Base-by-base conservation (phyloP, 139 green algal genomes). In the Closterium sp. region DNA sequence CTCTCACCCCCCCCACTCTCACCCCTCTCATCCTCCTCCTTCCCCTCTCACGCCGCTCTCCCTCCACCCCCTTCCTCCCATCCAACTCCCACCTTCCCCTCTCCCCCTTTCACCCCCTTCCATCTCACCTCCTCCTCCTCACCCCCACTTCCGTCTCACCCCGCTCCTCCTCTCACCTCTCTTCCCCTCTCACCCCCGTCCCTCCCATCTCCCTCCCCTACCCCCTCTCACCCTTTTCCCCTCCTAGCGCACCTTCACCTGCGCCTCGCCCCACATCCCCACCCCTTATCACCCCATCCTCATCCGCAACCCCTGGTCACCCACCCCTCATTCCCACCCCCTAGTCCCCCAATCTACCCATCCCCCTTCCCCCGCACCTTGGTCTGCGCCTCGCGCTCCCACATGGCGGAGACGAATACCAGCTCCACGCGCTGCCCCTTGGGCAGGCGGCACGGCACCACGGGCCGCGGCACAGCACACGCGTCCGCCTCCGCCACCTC, bases 401-500 rank as follows among this genome's bases (percentile, higher is more conserved):
- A 92, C 90, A 92, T 92, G 90, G 90, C 90, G n/a, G 85, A 92
- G 1, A 92, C 90, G 30, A 91, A 89, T 19, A 89, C 90, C n/a
- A 92, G 19, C n/a, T 92, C 84, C 84, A 92, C 92, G 27, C 84
- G 90, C 32, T 92, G 24, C 28, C 32, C 27, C 27, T 42, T 27
- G 27, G 42, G 87, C 87, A 93, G 86, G 6, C 88, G 88, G 87
- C 91, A 93, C 9, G 24, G 28, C 28, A 32, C 27, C 31, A 89
- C 31, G 5, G n/a, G 45, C 27, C 91, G 91, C 32, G 91, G 91
- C 87, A 92, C 28, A 24, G n/a, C n/a, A 38, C 86, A 93, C 28
- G 27, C n/a, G 9, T 86, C 28, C 10, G 30, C 29, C 88, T 86
- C 62, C 1, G 62, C 31, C 27, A 86, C 31, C 88, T 86, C 29